A percentile compares a stretch with the other conserved stretches of the same genome.
Evolutionary conservation across 352 stramenopile species (phyloP).

Genomic region (Phytopythium delawarense): DNA sequence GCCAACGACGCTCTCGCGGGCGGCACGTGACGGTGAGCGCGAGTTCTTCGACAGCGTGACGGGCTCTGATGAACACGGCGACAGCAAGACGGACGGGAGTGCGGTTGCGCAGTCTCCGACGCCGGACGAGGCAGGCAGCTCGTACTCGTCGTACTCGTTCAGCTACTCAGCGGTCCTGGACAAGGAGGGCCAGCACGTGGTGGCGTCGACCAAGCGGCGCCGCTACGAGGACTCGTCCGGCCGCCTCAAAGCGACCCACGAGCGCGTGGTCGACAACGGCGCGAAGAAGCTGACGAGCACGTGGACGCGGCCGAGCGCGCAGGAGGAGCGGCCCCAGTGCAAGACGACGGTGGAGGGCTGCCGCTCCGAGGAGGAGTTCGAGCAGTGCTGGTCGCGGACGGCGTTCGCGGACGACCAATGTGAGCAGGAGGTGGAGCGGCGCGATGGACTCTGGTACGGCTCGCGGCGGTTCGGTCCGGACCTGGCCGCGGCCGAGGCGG

Average conservation of each 20-base stretch:
- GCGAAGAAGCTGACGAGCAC: constrained; percentile 49
- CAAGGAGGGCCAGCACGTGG: constrained; percentile 45
- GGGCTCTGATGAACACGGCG: not conserved
- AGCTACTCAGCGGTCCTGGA: constrained; percentile 64
- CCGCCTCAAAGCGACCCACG: constrained; percentile 60
- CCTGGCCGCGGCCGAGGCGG: constrained; percentile 23
- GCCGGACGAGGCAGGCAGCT: not conserved
- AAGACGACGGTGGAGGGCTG: constrained; percentile 30
- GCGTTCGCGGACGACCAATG: constrained; percentile 53
- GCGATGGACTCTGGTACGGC: constrained; percentile 23
- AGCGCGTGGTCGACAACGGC: constrained; percentile 50
- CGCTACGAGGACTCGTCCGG: constrained; percentile 78
- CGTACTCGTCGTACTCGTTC: constrained; percentile 60
- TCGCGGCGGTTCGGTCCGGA: constrained; percentile 30
- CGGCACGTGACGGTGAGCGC: constrained; percentile 4
- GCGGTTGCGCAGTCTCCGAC: not conserved
- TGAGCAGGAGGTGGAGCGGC: constrained; percentile 20
- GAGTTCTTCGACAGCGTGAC: constrained; percentile 1
- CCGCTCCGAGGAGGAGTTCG: constrained; percentile 49
- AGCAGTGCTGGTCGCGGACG: constrained; percentile 56
- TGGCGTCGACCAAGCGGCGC: constrained; percentile 34
- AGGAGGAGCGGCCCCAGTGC: constrained; percentile 53
- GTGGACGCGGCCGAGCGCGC: constrained; percentile 39
- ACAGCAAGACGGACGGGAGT: not conserved
- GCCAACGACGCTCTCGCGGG: constrained; percentile 1